A percentile compares a stretch with the other conserved stretches of the same genome.
phyloP scores from a whole-genome alignment of 441 rosid genomes.

The Euphorbia corollata region DNA sequence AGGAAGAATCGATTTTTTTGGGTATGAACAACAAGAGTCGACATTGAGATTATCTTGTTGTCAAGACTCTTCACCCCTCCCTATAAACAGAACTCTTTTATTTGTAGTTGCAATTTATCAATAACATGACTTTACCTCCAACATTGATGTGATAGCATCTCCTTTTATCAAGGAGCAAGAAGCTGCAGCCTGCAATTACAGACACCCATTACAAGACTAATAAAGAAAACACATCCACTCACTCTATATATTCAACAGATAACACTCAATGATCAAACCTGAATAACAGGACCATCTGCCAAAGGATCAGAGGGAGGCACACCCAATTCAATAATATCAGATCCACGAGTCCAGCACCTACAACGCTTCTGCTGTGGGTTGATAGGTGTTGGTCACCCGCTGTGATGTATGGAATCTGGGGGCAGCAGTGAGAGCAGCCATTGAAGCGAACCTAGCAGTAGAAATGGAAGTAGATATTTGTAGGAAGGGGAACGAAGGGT shows the following conservation, averaged over 20 bases:
- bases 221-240: neutral
- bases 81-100: neutral
- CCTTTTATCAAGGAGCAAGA: slow-evolving; percentile 83
- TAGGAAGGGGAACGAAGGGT: slow-evolving; percentile 16
- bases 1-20: too few relatives aligned
- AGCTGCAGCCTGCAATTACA: slow-evolving; percentile 69
- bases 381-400: slow-evolving; percentile 95
- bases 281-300: slow-evolving; percentile 96
- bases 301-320: slow-evolving; percentile 91
- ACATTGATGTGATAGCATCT: slow-evolving; percentile 59
- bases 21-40: too few relatives aligned
- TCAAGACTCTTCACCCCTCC: too few relatives aligned
- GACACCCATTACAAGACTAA: slow-evolving; percentile 9
- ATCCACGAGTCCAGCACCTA: slow-evolving; percentile 78
- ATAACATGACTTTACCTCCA: slow-evolving; percentile 52
- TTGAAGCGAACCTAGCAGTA: slow-evolving; percentile 35
- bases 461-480: slow-evolving; percentile 30
- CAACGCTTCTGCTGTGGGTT: slow-evolving; percentile 77
- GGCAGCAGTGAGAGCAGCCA: slow-evolving; percentile 41
- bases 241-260: neutral
- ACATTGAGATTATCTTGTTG: too few relatives aligned
- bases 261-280: slow-evolving; percentile 45
- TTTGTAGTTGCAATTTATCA: neutral
- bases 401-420: slow-evolving; percentile 74
- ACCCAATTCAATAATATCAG: slow-evolving; percentile 91